Conservation (phyloP, 805 yeast genomes). For the Yarrowia osloensis region DNA sequence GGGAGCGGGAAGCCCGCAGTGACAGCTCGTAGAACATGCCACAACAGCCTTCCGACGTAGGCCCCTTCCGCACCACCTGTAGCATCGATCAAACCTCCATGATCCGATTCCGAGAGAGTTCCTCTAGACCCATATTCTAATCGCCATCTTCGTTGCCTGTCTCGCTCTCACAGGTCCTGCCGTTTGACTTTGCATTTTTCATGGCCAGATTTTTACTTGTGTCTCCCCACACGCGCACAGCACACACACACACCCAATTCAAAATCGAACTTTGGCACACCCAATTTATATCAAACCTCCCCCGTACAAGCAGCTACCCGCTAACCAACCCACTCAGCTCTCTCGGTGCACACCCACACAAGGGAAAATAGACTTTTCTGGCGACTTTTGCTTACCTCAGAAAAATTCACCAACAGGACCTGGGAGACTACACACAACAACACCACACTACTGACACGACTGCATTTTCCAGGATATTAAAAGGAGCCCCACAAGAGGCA, state of each 20-base stretch:
- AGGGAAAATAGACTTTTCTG: constrained; percentile 10
- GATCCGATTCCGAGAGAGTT: too few relatives aligned
- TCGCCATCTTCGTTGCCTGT: neutral
- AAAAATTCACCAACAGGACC: constrained; percentile 22
- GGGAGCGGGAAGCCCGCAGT: too few relatives aligned
- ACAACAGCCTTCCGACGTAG: too few relatives aligned
- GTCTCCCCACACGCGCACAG: constrained; percentile 14
- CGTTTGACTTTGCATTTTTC: neutral
- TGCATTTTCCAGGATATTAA: neutral
- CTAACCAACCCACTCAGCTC: too few relatives aligned
- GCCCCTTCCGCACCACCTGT: too few relatives aligned
- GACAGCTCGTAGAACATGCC: too few relatives aligned
- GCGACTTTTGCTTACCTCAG: constrained; percentile 29
- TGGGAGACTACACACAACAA: neutral
- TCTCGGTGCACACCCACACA: neutral
- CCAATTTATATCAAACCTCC: constrained; percentile 17
- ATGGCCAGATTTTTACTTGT: constrained; percentile 4
- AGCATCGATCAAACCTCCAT: too few relatives aligned
- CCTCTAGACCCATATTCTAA: neutral
- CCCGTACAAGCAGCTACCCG: neutral
- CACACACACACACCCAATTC: neutral
- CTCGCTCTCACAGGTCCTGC: neutral
- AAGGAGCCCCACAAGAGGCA: neutral
- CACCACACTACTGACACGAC: neutral
- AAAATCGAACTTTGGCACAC: neutral